phyloP scores from a whole-genome alignment of 352 stramenopile genomes.

The Phytophthora kernoviae region DNA sequence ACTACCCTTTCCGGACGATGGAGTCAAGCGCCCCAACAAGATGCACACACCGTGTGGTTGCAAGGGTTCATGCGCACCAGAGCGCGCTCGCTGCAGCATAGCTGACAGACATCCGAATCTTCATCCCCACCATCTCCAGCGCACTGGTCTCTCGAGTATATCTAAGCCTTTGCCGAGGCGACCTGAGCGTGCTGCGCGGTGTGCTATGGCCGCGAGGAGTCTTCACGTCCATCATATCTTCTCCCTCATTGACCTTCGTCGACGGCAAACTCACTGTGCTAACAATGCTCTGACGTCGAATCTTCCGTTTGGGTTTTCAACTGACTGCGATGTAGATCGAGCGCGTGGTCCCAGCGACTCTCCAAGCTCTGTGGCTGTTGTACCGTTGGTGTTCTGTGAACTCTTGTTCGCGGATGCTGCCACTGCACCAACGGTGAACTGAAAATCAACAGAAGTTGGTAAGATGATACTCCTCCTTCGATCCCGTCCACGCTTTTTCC shows the following conservation, averaged over 20 bases:
- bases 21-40: conserved; percentile 57
- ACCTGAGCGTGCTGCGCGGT: conserved; percentile 14
- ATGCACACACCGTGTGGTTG: conserved; percentile 47
- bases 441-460: conserved; percentile 22
- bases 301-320: conserved; percentile 24
- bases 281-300: conserved; percentile 49
- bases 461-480: conserved; percentile 41
- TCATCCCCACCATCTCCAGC: conserved; percentile 35
- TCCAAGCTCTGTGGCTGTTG: conserved; percentile 2
- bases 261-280: conserved; percentile 24
- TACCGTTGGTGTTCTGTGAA: conserved; percentile 5
- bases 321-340: conserved; percentile 4
- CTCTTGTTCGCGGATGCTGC: background rate
- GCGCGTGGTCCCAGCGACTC: conserved; percentile 6
- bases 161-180: conserved; percentile 8
- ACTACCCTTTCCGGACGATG: conserved; percentile 33
- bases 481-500: conserved; percentile 33
- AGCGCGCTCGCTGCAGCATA: conserved; percentile 50
- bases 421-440: conserved; percentile 13
- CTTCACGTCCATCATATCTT: conserved; percentile 1
- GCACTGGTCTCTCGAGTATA: conserved; percentile 27
- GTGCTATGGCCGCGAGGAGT: conserved; percentile 10
- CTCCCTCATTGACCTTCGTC: background rate
- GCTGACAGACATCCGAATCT: conserved; percentile 34
- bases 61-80: conserved; percentile 67